These are phyloP conservation scores for Suhomyces vadensis DNA, from an alignment of 805 yeast genomes.

Conservation along the genomic window DNA sequence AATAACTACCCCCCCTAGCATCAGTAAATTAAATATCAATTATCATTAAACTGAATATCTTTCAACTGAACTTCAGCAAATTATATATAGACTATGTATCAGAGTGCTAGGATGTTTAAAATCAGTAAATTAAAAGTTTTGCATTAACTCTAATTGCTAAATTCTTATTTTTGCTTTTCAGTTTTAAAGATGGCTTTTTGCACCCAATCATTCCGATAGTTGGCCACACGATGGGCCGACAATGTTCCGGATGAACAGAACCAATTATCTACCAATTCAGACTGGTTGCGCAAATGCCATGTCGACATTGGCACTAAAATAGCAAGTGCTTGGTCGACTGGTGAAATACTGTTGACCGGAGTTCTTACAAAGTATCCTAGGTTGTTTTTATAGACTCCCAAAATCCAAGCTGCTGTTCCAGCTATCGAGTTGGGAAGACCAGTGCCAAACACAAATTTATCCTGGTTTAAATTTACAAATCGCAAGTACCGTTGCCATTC, in stretches of 20 bases:
- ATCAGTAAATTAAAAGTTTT: too few relatives aligned
- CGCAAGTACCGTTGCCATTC: constrained; percentile 4
- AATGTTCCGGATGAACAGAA: not conserved
- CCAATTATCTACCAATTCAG: constrained; percentile 2
- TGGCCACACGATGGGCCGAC: not conserved
- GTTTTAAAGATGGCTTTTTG: not conserved
- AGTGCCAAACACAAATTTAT: constrained; percentile 1
- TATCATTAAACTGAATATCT: too few relatives aligned
- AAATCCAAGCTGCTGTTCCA: constrained; percentile 6
- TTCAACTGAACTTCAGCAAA: too few relatives aligned
- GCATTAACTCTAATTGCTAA: too few relatives aligned
- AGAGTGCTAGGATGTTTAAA: too few relatives aligned
- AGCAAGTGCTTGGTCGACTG: constrained; percentile 5
- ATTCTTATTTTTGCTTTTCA: not conserved
- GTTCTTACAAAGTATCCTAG: constrained; percentile 5
- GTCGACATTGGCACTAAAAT: constrained; percentile 6
- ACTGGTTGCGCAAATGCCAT: constrained; percentile 6
- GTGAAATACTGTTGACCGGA: constrained; percentile 2
- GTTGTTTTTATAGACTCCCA: not conserved
- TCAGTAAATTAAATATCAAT: too few relatives aligned
- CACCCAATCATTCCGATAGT: not conserved
- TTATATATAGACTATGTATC: too few relatives aligned
- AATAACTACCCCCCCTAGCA: not conserved
- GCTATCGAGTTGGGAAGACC: not conserved
- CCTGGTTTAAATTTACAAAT: not conserved